Evolutionary conservation across 768 basidiomycete genomes (phyloP).

Genomic region (Clavaria fumosa): DNA sequence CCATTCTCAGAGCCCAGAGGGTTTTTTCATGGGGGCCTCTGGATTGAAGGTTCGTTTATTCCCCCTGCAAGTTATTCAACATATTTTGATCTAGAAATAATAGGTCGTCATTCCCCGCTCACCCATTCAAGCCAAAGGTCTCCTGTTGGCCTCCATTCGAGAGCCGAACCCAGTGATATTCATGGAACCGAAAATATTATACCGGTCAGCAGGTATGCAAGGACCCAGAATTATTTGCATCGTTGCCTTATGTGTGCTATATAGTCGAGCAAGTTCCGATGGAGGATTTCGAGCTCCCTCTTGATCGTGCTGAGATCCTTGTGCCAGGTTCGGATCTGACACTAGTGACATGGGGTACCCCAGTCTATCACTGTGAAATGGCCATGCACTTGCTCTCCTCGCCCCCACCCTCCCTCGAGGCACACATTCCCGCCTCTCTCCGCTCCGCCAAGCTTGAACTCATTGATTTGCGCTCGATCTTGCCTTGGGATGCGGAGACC

Average conservation of each 20-base stretch:
- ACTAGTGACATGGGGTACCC: conserved; percentile 85
- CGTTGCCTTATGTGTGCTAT: conserved; percentile 3
- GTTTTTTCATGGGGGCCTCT: conserved; percentile 82
- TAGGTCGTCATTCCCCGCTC: conserved; percentile 85
- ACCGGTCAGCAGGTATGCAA: conserved; percentile 62
- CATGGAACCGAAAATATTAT: conserved; percentile 90
- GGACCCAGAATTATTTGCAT: not conserved
- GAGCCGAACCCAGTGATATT: conserved; percentile 92
- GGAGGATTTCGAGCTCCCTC: conserved; percentile 74
- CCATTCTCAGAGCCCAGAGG: conserved; percentile 92
- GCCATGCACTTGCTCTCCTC: conserved; percentile 59
- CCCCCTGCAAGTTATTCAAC: not conserved
- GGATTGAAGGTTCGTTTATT: conserved; percentile 56
- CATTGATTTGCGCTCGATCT: conserved; percentile 78
- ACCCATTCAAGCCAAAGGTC: conserved; percentile 90
- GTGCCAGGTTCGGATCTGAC: conserved; percentile 72
- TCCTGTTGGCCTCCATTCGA: conserved; percentile 72
- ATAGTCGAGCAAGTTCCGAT: conserved; percentile 84
- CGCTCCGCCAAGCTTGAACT: conserved; percentile 69
- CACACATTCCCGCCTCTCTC: conserved; percentile 46
- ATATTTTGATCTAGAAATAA: conserved; percentile 10
- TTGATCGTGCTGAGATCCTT: conserved; percentile 69
- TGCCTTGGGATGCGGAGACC: conserved; percentile 79
- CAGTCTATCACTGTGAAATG: conserved; percentile 77
- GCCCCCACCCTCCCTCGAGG: conserved; percentile 48